Base-by-base conservation (phyloP, 345 rosid genomes). In the Odontarrhena argentea region DNA sequence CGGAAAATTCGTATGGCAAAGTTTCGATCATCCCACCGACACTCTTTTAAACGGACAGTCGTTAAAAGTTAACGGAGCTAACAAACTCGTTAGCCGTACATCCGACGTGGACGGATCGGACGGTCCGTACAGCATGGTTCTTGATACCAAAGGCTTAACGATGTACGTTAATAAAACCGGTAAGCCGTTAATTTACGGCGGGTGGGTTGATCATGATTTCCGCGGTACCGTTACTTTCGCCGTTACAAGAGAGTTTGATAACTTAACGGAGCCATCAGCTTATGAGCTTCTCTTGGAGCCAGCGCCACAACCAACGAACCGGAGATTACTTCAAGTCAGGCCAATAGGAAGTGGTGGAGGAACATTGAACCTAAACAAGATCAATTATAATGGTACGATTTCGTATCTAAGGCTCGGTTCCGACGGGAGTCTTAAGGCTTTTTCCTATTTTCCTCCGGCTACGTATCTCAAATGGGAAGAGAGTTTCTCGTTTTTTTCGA, bases 1-100 rank as follows among this genome's bases (percentile, higher is more conserved):
- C 37, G 82, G 80, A 0, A 79, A 73, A 1, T 87, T 79, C 51
- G 6, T 78, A 2, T 81, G 87, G 87, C 91, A 83, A 70, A 85
- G 91, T 41, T 85, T 86, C 32, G 80, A 88, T 35, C 62, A 44
- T 6, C 93, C 91, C 0, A 82, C 86, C 2, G 91, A 86, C 8
- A 83, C 89, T 15, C 80, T 89, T 11, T 70, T 89, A 43, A 74
- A 49, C 49, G 87, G 84, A 4, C 91, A 85, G 8, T 75, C 89
- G 1, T 60, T 85, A 0, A 60, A 46, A 37, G 59, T 69, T 1
- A 78, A 78, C 15, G 83, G 70, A 2, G 68, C 11, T 10, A 71
- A 69, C 42, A 84, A 76, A 58, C 87, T 89, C 13, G 86, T 85
- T 41, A 87, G 93, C 66, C 79, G 89, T 3, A 79, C 56, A 30